These are phyloP conservation scores for Escovopsis sp. DNA, from an alignment of 2,329 filamentous ascomycete genomes.

Conservation along the genomic window DNA sequence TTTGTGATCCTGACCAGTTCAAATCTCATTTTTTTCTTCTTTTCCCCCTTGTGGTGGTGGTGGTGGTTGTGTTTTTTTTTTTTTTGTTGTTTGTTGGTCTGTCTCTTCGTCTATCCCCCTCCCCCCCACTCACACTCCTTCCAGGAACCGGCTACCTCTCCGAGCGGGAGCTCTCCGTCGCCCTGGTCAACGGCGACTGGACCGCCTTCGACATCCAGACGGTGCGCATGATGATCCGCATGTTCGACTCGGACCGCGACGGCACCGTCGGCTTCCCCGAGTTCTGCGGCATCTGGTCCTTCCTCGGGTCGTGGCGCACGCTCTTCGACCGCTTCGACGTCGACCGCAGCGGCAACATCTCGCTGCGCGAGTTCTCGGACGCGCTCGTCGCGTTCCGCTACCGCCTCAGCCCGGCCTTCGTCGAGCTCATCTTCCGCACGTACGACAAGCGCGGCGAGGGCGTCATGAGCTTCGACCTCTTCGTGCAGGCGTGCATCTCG, in stretches of 20 bases:
- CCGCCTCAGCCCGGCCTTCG: constrained; percentile 69
- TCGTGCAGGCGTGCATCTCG: constrained; percentile 93
- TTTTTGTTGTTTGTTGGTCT: too few relatives aligned
- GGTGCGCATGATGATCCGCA: constrained; percentile 97
- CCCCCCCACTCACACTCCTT: neutral
- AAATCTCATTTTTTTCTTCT: too few relatives aligned
- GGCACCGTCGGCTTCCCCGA: constrained; percentile 89
- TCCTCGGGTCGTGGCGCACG: constrained; percentile 82
- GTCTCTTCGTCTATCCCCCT: too few relatives aligned
- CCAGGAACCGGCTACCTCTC: constrained; percentile 66
- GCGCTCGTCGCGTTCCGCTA: constrained; percentile 91
- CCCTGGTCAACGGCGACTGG: constrained; percentile 93
- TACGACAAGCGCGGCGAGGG: constrained; percentile 67
- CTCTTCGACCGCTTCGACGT: constrained; percentile 93
- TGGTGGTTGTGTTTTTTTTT: too few relatives aligned
- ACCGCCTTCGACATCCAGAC: constrained; percentile 86
- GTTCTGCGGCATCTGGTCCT: constrained; percentile 93
- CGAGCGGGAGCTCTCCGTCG: constrained; percentile 73
- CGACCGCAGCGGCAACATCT: constrained; percentile 78
- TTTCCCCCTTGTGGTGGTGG: too few relatives aligned
- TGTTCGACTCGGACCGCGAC: constrained; percentile 89
- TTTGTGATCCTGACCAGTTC: too few relatives aligned
- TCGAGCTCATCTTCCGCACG: constrained; percentile 70
- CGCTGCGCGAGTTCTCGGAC: constrained; percentile 72
- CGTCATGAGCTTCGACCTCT: constrained; percentile 82